Conservation (phyloP, 257 asterid species). For the Rhazya stricta region DNA sequence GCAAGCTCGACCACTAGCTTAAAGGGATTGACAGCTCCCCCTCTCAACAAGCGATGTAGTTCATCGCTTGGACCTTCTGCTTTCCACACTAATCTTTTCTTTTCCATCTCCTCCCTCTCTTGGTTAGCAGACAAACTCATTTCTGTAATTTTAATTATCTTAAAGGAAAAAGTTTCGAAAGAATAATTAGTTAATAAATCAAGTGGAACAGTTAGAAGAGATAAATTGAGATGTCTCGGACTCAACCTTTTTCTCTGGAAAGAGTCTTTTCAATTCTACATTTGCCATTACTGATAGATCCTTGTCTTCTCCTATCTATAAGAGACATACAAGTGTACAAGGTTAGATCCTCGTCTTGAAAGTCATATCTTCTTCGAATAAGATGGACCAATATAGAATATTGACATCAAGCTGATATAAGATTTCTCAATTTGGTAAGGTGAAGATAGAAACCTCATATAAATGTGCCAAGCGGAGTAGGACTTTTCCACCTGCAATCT, state of each 20-base stretch:
- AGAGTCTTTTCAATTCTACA: slow-evolving; percentile 66
- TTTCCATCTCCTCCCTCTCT: slow-evolving; percentile 71
- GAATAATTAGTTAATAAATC: neutral
- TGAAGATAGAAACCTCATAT: slow-evolving; percentile 60
- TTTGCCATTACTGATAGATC: slow-evolving; percentile 61
- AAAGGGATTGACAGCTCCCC: slow-evolving; percentile 60
- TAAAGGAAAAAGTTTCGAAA: slow-evolving; percentile 4
- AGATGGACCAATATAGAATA: neutral
- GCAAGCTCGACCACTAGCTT: slow-evolving; percentile 61
- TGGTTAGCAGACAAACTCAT: slow-evolving; percentile 74
- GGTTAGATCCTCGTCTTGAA: neutral
- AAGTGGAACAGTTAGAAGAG: neutral
- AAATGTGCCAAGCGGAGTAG: slow-evolving; percentile 90
- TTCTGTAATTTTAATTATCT: slow-evolving; percentile 53
- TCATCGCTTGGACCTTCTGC: slow-evolving; percentile 38
- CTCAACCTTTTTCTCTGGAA: slow-evolving; percentile 64
- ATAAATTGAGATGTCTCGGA: neutral
- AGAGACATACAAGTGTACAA: neutral
- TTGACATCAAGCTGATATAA: too few species aligned
- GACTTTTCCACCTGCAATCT: slow-evolving; percentile 59
- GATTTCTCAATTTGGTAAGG: neutral
- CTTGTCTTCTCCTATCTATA: slow-evolving; percentile 81
- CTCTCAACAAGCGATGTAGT: slow-evolving; percentile 29
- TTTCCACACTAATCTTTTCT: slow-evolving; percentile 62
- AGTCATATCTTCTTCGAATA: too few species aligned